Base-by-base conservation (phyloP, 2,329 filamentous ascomycete species). In the Rhynchosporium agropyri region DNA sequence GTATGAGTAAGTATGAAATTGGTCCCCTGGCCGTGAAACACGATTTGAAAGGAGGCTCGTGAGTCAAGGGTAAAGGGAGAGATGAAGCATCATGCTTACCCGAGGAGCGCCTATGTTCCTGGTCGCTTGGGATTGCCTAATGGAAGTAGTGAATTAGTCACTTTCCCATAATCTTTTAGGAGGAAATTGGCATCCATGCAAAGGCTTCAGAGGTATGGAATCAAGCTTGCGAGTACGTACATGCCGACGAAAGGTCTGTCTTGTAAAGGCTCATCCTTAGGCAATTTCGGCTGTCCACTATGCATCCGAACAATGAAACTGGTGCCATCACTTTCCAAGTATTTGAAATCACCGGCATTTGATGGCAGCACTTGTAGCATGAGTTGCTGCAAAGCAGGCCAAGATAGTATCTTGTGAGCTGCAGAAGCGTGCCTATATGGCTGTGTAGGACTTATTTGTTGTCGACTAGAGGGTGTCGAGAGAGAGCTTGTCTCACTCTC, bases 331-430 rank as follows among this genome's bases (percentile, higher is more conserved):
- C 75, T 73, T 56, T 78, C 75, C 29, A 78, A 63, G 20, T 63
- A 64, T 36, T 78, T 75, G 50, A 77, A 54, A 33, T 73, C 71
- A 28, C 73, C 73, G 20, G 74, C 62, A 63, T 72, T 75, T 28
- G 70, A 65, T 56, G 73, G 73, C 10, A 75, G 57, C 4, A 70
- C 70, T 57, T 77, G 74, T 7, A 80, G 68, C 9, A 80, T 63
- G 28, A 73, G 60, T 61, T 78, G 76, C 64, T 79, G 76, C 53
- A 81, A 70, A 36, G 75, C 75, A 31, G 79, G 79, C 79, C 82
- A 84, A 4, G 77, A 76, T 53, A 84, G 75, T 74, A 84, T 79
- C 70, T 81, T 82, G 71, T 84, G 80, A 20, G 81, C 79, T 8
- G 76, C 77, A 28, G 78, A 69, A 45, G 68, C 64, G 66, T 72